Percentiles rank a stretch among this genome's conserved stretches.
Conservation (phyloP, 495 filamentous ascomycete species). For the Venustampulla echinocandica region DNA sequence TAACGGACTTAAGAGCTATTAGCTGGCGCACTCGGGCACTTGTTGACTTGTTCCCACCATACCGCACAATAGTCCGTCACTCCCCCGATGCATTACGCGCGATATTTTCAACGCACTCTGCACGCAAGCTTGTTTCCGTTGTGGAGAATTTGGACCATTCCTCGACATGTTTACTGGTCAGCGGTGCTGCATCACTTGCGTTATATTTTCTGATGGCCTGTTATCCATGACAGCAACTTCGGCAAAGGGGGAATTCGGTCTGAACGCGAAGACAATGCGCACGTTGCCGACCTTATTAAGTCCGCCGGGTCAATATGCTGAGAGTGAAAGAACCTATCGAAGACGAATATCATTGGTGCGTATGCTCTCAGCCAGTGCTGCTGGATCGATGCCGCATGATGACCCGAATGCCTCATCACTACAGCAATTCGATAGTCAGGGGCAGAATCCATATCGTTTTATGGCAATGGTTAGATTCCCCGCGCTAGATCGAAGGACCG, state of each 20-base stretch:
- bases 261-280: constrained; percentile 9
- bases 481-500: constrained; percentile 4
- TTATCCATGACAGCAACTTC: constrained; percentile 1
- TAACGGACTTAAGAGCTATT: constrained; percentile 9
- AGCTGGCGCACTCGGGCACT: constrained; percentile 5
- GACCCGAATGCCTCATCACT: not conserved
- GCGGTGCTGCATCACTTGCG: constrained; percentile 3
- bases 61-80: constrained; percentile 3
- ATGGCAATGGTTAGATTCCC: constrained; percentile 10
- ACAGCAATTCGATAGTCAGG: constrained; percentile 1
- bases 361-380: constrained; percentile 2
- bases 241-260: constrained; percentile 2
- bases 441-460: constrained; percentile 9
- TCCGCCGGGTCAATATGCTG: constrained; percentile 6
- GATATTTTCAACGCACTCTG: constrained; percentile 11
- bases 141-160: constrained; percentile 9
- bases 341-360: constrained; percentile 7
- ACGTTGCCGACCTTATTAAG: constrained; percentile 7
- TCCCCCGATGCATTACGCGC: constrained; percentile 7
- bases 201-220: not conserved
- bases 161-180: constrained; percentile 9
- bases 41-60: constrained; percentile 6
- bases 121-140: constrained; percentile 6
- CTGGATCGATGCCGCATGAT: constrained; percentile 1
- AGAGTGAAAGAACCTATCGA: constrained; percentile 6